Percentiles rank a stretch among this genome's conserved stretches.
Evolutionary conservation across 2,329 filamentous ascomycete species (phyloP).

Genomic region (Tolypocladium nubicola): DNA sequence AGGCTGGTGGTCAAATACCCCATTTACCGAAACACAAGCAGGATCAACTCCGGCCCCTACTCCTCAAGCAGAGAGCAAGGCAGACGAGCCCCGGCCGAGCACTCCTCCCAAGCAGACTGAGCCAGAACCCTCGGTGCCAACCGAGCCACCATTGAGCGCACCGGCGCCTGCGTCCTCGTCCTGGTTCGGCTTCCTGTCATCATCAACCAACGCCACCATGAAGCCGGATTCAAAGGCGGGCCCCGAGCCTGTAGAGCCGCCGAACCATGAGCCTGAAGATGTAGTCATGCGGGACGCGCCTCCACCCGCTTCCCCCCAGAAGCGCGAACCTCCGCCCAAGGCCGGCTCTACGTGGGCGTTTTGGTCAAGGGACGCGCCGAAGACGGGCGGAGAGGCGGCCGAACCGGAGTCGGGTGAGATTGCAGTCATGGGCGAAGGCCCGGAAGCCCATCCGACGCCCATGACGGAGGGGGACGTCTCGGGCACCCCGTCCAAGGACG

Average conservation of each 20-base stretch:
- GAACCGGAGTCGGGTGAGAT: constrained; percentile 37
- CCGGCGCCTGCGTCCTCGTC: constrained; percentile 14
- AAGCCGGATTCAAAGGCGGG: not conserved
- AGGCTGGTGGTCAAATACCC: constrained; percentile 34
- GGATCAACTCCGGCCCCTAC: not conserved
- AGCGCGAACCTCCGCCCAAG: constrained; percentile 27
- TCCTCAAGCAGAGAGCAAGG: constrained; percentile 3
- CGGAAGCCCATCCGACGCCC: constrained; percentile 42
- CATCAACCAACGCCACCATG: constrained; percentile 8
- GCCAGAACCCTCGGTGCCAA: constrained; percentile 6
- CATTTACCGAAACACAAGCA: constrained; percentile 9
- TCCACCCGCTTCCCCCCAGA: constrained; percentile 18
- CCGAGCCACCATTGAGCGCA: constrained; percentile 5
- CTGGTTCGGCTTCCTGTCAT: constrained; percentile 32
- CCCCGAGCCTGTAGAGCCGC: not conserved
- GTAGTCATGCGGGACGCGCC: constrained; percentile 31
- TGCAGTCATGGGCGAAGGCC: constrained; percentile 46
- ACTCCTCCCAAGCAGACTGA: constrained; percentile 12
- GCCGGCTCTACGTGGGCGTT: constrained; percentile 68
- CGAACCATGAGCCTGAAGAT: constrained; percentile 17
- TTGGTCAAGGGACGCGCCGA: constrained; percentile 55
- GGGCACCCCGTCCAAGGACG: constrained; percentile 21
- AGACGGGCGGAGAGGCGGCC: constrained; percentile 18
- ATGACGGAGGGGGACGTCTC: constrained; percentile 34
- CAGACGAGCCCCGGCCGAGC: constrained; percentile 8